These are phyloP conservation scores for Plasmodium ovale DNA, from an alignment of 169 alveolate species.

Conservation along the genomic window DNA sequence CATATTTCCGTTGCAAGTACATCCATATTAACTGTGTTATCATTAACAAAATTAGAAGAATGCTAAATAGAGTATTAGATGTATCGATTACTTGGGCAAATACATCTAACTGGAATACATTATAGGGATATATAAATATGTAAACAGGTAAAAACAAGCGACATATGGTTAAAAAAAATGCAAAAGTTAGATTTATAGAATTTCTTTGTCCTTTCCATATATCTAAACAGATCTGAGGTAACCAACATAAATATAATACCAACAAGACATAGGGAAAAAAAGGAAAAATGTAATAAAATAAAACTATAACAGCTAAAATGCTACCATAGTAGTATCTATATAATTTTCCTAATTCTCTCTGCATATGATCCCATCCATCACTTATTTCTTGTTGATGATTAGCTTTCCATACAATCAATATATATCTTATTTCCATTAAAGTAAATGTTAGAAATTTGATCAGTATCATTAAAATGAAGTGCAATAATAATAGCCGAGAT, in stretches of 20 bases:
- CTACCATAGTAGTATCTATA: constrained; percentile 70
- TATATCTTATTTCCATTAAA: constrained; percentile 80
- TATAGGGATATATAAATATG: constrained; percentile 78
- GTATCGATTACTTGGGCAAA: constrained; percentile 67
- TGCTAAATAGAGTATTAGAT: constrained; percentile 74
- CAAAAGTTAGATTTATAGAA: constrained; percentile 74
- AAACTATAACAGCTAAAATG: constrained; percentile 39
- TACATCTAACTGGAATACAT: constrained; percentile 79
- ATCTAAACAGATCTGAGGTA: constrained; percentile 86
- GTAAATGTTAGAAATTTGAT: constrained; percentile 78
- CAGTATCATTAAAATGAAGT: constrained; percentile 72
- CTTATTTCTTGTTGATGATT: constrained; percentile 79
- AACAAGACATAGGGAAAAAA: constrained; percentile 77
- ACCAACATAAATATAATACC: constrained; percentile 80
- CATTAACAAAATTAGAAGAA: constrained; percentile 47
- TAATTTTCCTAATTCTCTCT: constrained; percentile 78
- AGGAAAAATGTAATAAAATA: constrained; percentile 47
- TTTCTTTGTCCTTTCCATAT: constrained; percentile 87
- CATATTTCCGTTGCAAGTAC: constrained; percentile 78
- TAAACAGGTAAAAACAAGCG: constrained; percentile 82
- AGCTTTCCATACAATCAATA: constrained; percentile 85
- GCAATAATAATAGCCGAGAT: constrained; percentile 36
- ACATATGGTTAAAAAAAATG: constrained; percentile 69
- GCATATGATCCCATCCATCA: constrained; percentile 83
- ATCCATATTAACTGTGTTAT: constrained; percentile 76